phyloP scores from a whole-genome alignment of 805 yeast genomes.

The Candida peoriensis region DNA sequence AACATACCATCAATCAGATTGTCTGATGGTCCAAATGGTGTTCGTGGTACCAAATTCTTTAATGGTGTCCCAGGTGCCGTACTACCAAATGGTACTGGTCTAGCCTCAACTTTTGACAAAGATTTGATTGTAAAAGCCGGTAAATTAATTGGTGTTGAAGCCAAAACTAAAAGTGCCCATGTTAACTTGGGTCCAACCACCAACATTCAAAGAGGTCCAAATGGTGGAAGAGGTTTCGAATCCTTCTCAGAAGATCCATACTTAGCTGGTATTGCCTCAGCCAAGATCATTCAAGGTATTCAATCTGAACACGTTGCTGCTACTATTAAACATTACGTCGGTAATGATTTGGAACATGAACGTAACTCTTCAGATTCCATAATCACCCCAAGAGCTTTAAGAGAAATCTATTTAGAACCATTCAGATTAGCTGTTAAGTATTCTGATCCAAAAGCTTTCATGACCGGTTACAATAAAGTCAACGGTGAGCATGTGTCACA shows the following conservation, averaged over 20 bases:
- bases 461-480: conserved; percentile 61
- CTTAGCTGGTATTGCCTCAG: conserved; percentile 40
- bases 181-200: conserved; percentile 45
- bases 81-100: conserved; percentile 52
- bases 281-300: conserved; percentile 48
- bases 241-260: conserved; percentile 59
- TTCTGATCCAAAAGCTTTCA: conserved; percentile 47
- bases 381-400: conserved; percentile 54
- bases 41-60: conserved; percentile 53
- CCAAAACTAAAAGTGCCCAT: conserved; percentile 47
- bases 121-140: conserved; percentile 47
- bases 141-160: conserved; percentile 47
- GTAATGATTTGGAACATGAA: conserved; percentile 59
- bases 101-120: conserved; percentile 53
- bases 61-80: conserved; percentile 50
- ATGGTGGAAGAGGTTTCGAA: conserved; percentile 62
- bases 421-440: conserved; percentile 54
- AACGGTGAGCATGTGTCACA: conserved; percentile 58
- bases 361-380: conserved; percentile 43
- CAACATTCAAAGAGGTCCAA: conserved; percentile 52
- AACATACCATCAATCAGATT: conserved; percentile 43
- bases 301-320: conserved; percentile 48
- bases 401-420: conserved; percentile 61
- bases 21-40: conserved; percentile 62
- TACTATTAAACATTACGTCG: conserved; percentile 56